Evolutionary conservation across 2,329 filamentous ascomycete genomes (phyloP).

Genomic region (Calycina marina): DNA sequence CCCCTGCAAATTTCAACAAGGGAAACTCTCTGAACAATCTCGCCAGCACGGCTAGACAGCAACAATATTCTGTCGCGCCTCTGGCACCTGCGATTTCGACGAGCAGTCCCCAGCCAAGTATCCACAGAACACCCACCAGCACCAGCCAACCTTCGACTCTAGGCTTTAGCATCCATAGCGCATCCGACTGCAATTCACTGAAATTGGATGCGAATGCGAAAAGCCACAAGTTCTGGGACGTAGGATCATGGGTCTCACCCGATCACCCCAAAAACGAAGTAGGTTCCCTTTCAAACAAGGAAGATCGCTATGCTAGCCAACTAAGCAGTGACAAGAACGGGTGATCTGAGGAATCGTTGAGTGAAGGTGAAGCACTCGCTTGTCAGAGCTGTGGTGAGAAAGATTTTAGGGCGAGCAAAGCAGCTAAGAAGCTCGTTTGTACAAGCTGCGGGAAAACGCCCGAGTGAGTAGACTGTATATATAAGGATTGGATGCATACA

Average conservation of each 20-base stretch:
- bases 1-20: conserved; percentile 30
- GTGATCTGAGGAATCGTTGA: conserved; percentile 24
- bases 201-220: conserved; percentile 27
- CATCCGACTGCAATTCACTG: conserved; percentile 27
- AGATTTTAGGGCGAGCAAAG: conserved; percentile 47
- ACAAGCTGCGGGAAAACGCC: conserved; percentile 32
- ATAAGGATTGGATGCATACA: conserved; percentile 2
- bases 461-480: no score
- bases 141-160: conserved; percentile 34
- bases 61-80: conserved; percentile 12
- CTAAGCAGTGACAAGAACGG: conserved; percentile 43
- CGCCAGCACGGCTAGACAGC: conserved; percentile 17
- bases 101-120: conserved; percentile 16
- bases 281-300: no score
- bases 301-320: conserved; percentile 28
- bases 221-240: conserved; percentile 40
- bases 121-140: conserved; percentile 9
- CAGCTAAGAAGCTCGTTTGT: conserved; percentile 42
- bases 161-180: conserved; percentile 36
- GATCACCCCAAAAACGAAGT: conserved; percentile 13
- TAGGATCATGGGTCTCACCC: conserved; percentile 32
- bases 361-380: conserved; percentile 32
- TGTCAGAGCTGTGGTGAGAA: conserved; percentile 45
- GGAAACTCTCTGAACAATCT: conserved; percentile 14
- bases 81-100: conserved; percentile 15